Evolutionary conservation across 352 stramenopile species (phyloP), one percentile per base, ranked within the genome.

Genomic region (Globisporangium radiosum): DNA sequence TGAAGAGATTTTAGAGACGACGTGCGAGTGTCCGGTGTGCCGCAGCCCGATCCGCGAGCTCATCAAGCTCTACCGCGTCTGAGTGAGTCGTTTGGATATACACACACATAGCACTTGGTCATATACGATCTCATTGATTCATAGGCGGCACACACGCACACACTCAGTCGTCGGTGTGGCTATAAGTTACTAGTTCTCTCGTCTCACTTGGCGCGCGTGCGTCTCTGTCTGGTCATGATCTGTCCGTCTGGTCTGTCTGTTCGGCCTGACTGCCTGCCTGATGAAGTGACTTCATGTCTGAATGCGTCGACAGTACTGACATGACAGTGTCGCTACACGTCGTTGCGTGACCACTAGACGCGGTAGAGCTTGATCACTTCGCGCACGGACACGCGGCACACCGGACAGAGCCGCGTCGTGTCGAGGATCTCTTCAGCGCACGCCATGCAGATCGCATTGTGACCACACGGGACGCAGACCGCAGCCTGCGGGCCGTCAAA

Each of bases 371-470:
- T 82, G 66, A 95, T 80, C 48, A 92, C 70, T 47, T 95, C 81
- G 15, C 83, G 81, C 51, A 95, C 79, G 36, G 72, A 60, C 38
- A 75, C 73, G 45, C 86, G 86, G 13, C 84, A 95, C 56, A 95
- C 84, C 4, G 86, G 83, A 33, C 86, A 95, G 15, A 81, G 56
- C 7, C 71, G 71, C 15, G 76, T 85, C 3, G 78, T 85, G 43
- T 77, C 68, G 47, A 92, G 52, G 38, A 95, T 65, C 50, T 89
- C 75, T 14, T 77, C 63, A 0, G 85, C 85, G 54, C 86, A 95
- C 61, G 76, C 63, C 78, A 88, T 90, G 57, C 86, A 95, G 52
- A 93, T 79, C n/a, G 86, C 86, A 49, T 93, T 90, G 71, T 95
- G 86, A 47, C 86, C 86, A 25, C 86, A 95, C 0, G 86, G 86